phyloP scores from a whole-genome alignment of 805 yeast species.

The Jamesozyma jinghongensis region DNA sequence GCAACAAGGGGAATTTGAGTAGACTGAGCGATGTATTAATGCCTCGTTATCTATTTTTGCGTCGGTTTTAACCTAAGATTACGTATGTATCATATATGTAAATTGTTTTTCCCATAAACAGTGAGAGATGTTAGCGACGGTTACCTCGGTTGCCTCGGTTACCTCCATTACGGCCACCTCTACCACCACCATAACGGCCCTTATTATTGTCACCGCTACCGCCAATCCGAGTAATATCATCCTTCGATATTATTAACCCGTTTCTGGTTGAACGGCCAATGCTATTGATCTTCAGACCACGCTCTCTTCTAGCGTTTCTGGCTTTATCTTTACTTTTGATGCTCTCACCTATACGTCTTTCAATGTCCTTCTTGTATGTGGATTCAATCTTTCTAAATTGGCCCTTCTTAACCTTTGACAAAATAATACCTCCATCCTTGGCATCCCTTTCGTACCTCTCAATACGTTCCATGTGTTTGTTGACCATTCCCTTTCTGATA shows the following conservation, averaged over 20 bases:
- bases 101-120: too few relatives aligned
- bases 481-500: slow-evolving; percentile 76
- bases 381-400: slow-evolving; percentile 52
- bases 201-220: slow-evolving; percentile 3
- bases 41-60: background rate
- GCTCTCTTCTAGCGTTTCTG: slow-evolving; percentile 43
- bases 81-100: too few relatives aligned
- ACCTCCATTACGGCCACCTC: slow-evolving; percentile 2
- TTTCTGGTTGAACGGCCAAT: slow-evolving; percentile 72
- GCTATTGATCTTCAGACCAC: slow-evolving; percentile 69
- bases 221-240: slow-evolving; percentile 42
- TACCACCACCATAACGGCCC: background rate
- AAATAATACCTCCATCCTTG: slow-evolving; percentile 79
- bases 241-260: slow-evolving; percentile 62
- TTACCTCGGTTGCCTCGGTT: too few relatives aligned
- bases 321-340: slow-evolving; percentile 42
- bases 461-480: slow-evolving; percentile 43
- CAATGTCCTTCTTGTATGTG: slow-evolving; percentile 31
- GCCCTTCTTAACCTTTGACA: slow-evolving; percentile 62
- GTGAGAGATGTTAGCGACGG: too few relatives aligned
- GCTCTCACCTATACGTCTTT: slow-evolving; percentile 37
- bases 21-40: background rate
- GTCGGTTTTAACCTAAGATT: too few relatives aligned
- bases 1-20: too few relatives aligned
- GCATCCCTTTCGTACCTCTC: slow-evolving; percentile 66